Base-by-base conservation (phyloP, 2,329 filamentous ascomycete species). In the Colletotrichum lupini region DNA sequence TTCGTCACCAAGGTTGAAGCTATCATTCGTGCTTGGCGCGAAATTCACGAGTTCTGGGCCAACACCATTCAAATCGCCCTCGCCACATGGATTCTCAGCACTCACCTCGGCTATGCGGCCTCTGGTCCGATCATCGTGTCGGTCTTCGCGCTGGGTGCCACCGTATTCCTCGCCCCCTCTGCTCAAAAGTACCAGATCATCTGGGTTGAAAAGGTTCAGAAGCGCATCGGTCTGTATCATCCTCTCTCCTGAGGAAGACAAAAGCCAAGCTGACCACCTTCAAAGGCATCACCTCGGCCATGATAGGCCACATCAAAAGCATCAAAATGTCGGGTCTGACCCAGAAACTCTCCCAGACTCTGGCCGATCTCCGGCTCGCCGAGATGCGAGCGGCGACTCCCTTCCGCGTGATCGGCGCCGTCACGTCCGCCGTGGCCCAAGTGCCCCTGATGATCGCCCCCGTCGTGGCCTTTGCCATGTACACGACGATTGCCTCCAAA, bases 151-250 rank as follows among this genome's bases (percentile, higher is more conserved):
- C 65, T 83, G 4, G 32, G 74, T 1, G 76, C 74, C 6, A 82
- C 78, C 3, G 37, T 82, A n/a, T 37, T 75, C 3, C 61, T 79
- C 22, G 78, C 79, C 0, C 79, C 79, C 5, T 68, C 77, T 22
- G 79, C 79, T 14, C 78, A 76, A 53, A 80, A 79, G 57, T 79
- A 80, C 26, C 79, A 79, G 28, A 64, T 81, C 11, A 68, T 56
- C 11, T 90, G 87, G 87, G 81, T 89, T 30, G 81, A 85, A 58
- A 86, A 85, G 9, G 86, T 88, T 16, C 83, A 89, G 76, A 80
- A 80, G 32, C 84, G 87, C 4, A 84, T 89, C 28, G 85, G 83
- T 16, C 83, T 83, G 22, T 6, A 77, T 85, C 9, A 77, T 72
- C n/a, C 76, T 81, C 1, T 82, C 24, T 14, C 9, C 24, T 32